Conservation (phyloP, 768 basidiomycete genomes). For the Lentinula lateritia region DNA sequence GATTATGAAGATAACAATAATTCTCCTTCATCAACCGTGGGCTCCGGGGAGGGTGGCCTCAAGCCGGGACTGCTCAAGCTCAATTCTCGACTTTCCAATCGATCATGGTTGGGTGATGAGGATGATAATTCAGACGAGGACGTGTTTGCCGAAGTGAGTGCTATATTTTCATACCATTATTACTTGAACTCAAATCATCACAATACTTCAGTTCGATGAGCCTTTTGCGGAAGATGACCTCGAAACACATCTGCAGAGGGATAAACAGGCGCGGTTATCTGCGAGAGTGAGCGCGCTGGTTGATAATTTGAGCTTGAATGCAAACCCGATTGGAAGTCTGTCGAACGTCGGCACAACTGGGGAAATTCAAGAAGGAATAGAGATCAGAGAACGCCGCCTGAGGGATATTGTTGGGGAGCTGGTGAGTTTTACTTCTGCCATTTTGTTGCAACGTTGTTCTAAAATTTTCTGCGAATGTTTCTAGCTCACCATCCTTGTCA, state of each 20-base stretch:
- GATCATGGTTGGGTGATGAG: slow-evolving; percentile 55
- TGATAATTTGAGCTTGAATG: slow-evolving; percentile 44
- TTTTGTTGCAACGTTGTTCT: too few relatives aligned
- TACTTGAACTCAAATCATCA: not conserved
- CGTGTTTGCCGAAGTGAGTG: slow-evolving; percentile 84
- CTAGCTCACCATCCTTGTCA: slow-evolving; percentile 49
- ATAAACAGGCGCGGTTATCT: slow-evolving; percentile 87
- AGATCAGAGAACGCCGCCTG: slow-evolving; percentile 77
- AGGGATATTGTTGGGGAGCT: slow-evolving; percentile 84
- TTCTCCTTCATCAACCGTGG: not conserved
- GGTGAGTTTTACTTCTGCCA: slow-evolving; percentile 38
- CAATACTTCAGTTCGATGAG: slow-evolving; percentile 69
- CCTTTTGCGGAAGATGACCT: slow-evolving; percentile 89
- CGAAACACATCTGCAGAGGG: slow-evolving; percentile 86
- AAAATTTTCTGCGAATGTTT: not conserved
- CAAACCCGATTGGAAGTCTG: not conserved
- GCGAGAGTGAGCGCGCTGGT: slow-evolving; percentile 79
- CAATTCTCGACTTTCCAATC: slow-evolving; percentile 81
- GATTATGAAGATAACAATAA: slow-evolving; percentile 77
- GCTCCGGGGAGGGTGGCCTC: not conserved
- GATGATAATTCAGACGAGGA: slow-evolving; percentile 88
- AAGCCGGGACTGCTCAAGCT: slow-evolving; percentile 59
- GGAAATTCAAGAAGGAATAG: not conserved
- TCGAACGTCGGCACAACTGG: not conserved
- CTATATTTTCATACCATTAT: not conserved